Base-by-base conservation (phyloP, 2,329 filamentous ascomycete genomes). In the Xylariales sp. region DNA sequence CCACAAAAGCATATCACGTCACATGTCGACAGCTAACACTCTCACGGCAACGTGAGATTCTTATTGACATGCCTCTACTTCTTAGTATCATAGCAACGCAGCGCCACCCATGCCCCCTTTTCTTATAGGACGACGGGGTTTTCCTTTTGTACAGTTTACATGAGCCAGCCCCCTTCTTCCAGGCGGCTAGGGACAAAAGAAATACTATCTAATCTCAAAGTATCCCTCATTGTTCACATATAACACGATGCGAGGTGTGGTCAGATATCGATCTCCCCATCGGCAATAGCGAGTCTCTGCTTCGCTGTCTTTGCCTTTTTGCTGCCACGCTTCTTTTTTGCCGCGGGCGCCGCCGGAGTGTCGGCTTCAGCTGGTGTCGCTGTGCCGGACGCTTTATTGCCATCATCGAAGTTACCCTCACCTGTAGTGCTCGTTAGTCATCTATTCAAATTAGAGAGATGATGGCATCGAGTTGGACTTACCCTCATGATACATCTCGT, bases 401-500 rank as follows among this genome's bases (percentile, higher is more conserved):
- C 76, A 61, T 95, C 89, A 54, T 97, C 91, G 65, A 98, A 98
- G 61, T 95, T 82, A 46, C 93, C 93, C 74, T 98, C 93, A 56
- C 91, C 91, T 97, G 57, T 40, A 34, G 40, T 31, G 31, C 36
- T 29, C 2, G 55, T 74, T 59, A 68, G 60, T 47, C 49, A 19
- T n/a, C n/a, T 18, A 15, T 16, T 25, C 35, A 38, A 39, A 38
- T 24, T 38, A 21, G 25, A n/a, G 25, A 22, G 12, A 24, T 16
- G 19, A 37, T 12, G 18, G 5, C 4, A n/a, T 22, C 5, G 1
- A 14, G 5, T 46, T n/a, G 4, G 41, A 69, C 87, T 82, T 64
- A 95, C 93, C 93, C 76, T 98, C 93, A 62, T 98, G 93, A 68
- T 98, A 98, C 87, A 98, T 89, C 60, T 96, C 91, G 62, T 97